These are phyloP conservation scores for Russula sp. DNA, from an alignment of 768 basidiomycete genomes.

Conservation along the genomic window DNA sequence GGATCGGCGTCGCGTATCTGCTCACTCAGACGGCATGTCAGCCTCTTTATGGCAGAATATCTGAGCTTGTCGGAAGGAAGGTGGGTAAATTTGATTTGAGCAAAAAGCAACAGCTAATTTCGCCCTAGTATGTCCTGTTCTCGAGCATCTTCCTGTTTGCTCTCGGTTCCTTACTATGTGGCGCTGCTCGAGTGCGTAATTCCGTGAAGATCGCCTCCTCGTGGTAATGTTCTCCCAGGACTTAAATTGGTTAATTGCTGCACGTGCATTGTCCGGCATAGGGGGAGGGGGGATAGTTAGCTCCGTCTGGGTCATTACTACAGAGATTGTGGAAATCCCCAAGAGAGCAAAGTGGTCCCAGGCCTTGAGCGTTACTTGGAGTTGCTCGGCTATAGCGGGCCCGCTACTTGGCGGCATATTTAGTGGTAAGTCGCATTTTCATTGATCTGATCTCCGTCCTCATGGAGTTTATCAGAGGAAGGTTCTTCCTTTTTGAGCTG, in stretches of 20 bases:
- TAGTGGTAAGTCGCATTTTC: conserved; percentile 47
- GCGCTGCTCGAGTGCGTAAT: conserved; percentile 55
- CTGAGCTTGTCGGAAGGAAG: conserved; percentile 76
- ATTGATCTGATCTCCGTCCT: conserved; percentile 3
- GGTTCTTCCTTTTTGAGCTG: conserved; percentile 43
- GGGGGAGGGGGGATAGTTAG: conserved; percentile 87
- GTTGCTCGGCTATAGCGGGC: conserved; percentile 78
- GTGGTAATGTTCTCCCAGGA: conserved; percentile 33
- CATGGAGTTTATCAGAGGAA: conserved; percentile 14
- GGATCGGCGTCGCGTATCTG: conserved; percentile 83
- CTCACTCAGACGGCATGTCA: conserved; percentile 83
- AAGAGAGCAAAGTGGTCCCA: conserved; percentile 79
- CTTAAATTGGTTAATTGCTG: conserved; percentile 59
- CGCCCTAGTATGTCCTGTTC: conserved; percentile 56
- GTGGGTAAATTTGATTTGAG: conserved; percentile 35
- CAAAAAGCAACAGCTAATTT: conserved; percentile 9
- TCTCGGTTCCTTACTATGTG: conserved; percentile 75
- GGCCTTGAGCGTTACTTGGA: conserved; percentile 81
- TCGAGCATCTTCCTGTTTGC: conserved; percentile 70
- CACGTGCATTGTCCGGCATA: conserved; percentile 62
- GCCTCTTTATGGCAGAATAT: conserved; percentile 74
- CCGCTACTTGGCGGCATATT: conserved; percentile 80
- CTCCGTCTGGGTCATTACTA: conserved; percentile 81
- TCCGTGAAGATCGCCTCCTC: conserved; percentile 11
- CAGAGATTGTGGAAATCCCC: conserved; percentile 71